A percentile compares a stretch with the other conserved stretches of the same genome.
These are phyloP conservation scores for Teratosphaeria viscida DNA, from an alignment of 2,329 filamentous ascomycete species.

Conservation along the genomic window DNA sequence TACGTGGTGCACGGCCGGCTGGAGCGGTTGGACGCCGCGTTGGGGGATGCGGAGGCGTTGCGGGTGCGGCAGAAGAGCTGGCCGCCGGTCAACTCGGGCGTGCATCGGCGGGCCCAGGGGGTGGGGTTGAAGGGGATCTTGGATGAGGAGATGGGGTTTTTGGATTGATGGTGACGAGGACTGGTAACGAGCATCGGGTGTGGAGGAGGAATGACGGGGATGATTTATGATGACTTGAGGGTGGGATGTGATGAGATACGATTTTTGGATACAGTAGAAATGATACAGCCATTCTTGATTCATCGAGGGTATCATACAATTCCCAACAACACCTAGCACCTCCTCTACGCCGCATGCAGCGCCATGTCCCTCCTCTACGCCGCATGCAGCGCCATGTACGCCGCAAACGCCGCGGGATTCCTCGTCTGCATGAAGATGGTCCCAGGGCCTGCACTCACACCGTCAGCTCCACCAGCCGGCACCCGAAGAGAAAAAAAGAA, in stretches of 20 bases:
- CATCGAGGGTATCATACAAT: neutral
- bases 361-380: conserved; percentile 29
- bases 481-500: neutral
- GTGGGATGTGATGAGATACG: no score
- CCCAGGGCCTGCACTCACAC: neutral
- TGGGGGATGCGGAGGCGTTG: conserved; percentile 40
- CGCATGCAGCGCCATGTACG: conserved; percentile 38
- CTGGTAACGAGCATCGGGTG: no score
- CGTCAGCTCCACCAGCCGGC: neutral
- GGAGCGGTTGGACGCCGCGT: conserved; percentile 41
- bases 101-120: conserved; percentile 28
- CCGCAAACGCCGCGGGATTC: conserved; percentile 46
- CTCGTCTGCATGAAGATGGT: conserved; percentile 3
- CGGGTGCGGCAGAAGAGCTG: conserved; percentile 34
- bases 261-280: no score
- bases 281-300: neutral
- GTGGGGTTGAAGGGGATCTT: conserved; percentile 40
- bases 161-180: conserved; percentile 30
- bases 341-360: conserved; percentile 17
- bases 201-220: no score
- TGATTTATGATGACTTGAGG: no score
- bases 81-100: conserved; percentile 40
- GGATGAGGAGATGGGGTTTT: conserved; percentile 47
- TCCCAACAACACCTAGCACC: no score
- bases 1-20: conserved; percentile 66